A percentile compares a stretch with the other conserved stretches of the same genome.
Evolutionary conservation across 1,284 basidiomycete genomes (phyloP).

Genomic region (Puccinia polysora): DNA sequence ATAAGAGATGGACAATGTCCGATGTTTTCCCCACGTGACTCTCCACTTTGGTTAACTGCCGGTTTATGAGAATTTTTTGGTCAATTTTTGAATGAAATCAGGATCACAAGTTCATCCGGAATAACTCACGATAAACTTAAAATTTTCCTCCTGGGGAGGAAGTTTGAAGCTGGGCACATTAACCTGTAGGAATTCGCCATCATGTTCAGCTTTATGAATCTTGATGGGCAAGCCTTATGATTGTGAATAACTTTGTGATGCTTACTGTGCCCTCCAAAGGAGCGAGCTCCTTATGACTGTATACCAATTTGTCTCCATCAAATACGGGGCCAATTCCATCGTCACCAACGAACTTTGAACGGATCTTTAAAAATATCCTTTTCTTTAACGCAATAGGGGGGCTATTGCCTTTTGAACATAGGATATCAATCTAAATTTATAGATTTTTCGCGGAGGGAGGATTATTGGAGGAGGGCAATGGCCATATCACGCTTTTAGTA

Average conservation of each 20-base stretch:
- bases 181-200: background rate
- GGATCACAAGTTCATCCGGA: background rate
- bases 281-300: conserved; percentile 8
- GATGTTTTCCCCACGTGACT: background rate
- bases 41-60: background rate
- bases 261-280: conserved; percentile 6
- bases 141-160: conserved; percentile 8
- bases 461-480: too few species aligned
- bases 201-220: background rate
- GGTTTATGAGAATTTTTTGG: background rate
- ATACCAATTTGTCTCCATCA: conserved; percentile 33
- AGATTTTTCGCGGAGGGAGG: too few species aligned
- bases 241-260: background rate
- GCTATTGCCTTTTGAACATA: conserved; percentile 6
- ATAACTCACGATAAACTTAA: conserved; percentile 28
- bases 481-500: background rate
- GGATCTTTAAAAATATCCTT: conserved; percentile 8
- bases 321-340: conserved; percentile 15
- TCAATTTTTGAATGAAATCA: background rate
- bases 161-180: conserved; percentile 2
- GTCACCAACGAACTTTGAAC: background rate
- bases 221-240: background rate
- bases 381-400: conserved; percentile 30
- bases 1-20: conserved; percentile 5
- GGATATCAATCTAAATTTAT: conserved; percentile 4